phyloP scores from a whole-genome alignment of 225 moss, liverwort and hornwort species.

The Polytrichum commune region DNA sequence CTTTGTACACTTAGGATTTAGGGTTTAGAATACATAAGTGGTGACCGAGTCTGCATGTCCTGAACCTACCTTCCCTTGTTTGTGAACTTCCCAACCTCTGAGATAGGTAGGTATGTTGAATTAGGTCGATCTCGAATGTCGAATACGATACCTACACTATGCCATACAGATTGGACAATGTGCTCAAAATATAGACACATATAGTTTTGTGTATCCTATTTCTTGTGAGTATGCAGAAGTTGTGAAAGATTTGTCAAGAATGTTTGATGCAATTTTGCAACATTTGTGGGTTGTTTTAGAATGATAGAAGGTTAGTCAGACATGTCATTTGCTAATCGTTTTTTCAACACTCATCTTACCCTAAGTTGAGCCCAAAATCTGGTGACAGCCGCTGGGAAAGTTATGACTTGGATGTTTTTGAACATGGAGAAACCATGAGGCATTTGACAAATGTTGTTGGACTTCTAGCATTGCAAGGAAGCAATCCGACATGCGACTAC shows the following conservation, averaged over 20 bases:
- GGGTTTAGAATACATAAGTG: too few relatives aligned
- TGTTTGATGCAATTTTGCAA: not conserved
- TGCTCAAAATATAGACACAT: not conserved
- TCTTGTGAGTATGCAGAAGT: not conserved
- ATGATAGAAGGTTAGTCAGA: too few relatives aligned
- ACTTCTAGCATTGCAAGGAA: constrained; percentile 40
- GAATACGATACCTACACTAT: too few relatives aligned
- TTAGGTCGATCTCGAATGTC: too few relatives aligned
- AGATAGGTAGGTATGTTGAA: not conserved
- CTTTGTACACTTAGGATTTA: too few relatives aligned
- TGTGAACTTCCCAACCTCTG: not conserved
- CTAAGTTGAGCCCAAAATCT: not conserved
- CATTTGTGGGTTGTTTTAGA: not conserved
- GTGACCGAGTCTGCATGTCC: too few relatives aligned
- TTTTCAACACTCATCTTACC: not conserved
- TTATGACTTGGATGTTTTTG: not conserved
- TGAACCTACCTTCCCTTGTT: too few relatives aligned
- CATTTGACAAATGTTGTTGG: not conserved
- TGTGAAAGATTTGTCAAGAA: not conserved
- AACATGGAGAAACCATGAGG: not conserved
- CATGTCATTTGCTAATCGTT: too few relatives aligned
- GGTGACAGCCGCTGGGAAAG: not conserved
- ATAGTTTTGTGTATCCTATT: not conserved
- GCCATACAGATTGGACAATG: too few relatives aligned
- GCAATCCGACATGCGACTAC: constrained; percentile 76